These are phyloP conservation scores for Fusarium secorum DNA, from an alignment of 2,329 filamentous ascomycete species.

Conservation along the genomic window DNA sequence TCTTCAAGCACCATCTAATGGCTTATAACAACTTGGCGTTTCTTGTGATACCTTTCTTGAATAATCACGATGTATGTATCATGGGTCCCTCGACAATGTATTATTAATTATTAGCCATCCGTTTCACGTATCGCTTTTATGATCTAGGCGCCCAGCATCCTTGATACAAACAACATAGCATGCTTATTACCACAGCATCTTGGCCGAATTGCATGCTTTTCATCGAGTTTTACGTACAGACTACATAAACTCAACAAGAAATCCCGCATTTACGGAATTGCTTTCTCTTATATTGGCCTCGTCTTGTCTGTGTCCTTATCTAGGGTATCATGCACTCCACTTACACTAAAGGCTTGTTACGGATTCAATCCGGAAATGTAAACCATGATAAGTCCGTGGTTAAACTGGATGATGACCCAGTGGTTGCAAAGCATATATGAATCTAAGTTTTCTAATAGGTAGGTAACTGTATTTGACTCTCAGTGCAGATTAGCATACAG, in stretches of 20 bases:
- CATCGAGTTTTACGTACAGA: not conserved
- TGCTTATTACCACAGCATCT: not conserved
- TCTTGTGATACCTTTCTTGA: not conserved
- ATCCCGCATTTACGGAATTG: not conserved
- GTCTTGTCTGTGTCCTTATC: not conserved
- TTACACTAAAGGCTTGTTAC: not conserved
- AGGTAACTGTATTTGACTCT: not conserved
- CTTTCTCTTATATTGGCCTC: conserved; percentile 3
- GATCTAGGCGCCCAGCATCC: conserved; percentile 20
- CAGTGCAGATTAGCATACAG: not conserved
- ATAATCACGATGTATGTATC: not conserved
- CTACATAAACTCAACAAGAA: not conserved
- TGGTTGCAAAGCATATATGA: not conserved
- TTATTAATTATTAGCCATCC: conserved; percentile 28
- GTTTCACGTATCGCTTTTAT: conserved; percentile 20
- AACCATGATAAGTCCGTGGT: not conserved
- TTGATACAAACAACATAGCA: not conserved
- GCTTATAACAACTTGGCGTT: conserved; percentile 1
- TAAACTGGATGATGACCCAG: not conserved
- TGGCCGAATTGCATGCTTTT: not conserved
- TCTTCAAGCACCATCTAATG: not conserved
- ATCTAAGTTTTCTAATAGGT: too few relatives aligned
- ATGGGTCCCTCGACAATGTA: conserved; percentile 17
- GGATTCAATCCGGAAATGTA: conserved; percentile 21
- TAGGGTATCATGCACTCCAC: not conserved